Evolutionary conservation across 148 eudicot species (phyloP).

Genomic region (Rhododendron mucronatum): DNA sequence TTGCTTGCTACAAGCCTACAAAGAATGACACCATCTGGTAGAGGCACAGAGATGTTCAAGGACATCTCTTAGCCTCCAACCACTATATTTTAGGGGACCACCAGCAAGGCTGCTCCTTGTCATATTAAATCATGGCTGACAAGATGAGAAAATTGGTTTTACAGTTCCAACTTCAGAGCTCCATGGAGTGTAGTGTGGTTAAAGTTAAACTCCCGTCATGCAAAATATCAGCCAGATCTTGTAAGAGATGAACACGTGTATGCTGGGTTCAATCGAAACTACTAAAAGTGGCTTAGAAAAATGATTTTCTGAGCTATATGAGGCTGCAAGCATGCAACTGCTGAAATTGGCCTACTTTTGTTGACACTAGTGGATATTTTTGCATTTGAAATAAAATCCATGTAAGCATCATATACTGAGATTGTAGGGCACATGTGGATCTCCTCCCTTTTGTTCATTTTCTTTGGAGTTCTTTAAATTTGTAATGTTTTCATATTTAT

Average conservation of each 20-base stretch:
- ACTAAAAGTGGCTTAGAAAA: neutral
- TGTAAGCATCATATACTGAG: neutral
- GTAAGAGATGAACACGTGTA: neutral
- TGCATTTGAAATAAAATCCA: neutral
- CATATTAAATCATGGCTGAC: neutral
- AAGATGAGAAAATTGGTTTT: neutral
- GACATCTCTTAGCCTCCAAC: neutral
- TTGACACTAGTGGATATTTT: neutral
- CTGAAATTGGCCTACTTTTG: neutral
- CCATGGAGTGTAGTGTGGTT: neutral
- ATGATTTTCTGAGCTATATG: neutral
- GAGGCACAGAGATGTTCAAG: neutral
- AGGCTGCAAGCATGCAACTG: neutral
- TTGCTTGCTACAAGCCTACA: neutral
- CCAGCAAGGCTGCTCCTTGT: neutral
- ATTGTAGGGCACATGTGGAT: neutral
- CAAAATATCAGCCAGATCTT: neutral
- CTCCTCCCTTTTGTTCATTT: neutral
- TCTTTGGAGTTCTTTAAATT: neutral
- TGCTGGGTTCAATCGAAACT: neutral
- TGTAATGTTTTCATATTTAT: neutral
- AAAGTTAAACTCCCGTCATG: neutral
- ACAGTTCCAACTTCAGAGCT: neutral
- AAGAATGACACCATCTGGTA: neutral
- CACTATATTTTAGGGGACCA: neutral